These are phyloP conservation scores for Botrytis aclada DNA, from an alignment of 2,329 filamentous ascomycete species.

Conservation along the genomic window DNA sequence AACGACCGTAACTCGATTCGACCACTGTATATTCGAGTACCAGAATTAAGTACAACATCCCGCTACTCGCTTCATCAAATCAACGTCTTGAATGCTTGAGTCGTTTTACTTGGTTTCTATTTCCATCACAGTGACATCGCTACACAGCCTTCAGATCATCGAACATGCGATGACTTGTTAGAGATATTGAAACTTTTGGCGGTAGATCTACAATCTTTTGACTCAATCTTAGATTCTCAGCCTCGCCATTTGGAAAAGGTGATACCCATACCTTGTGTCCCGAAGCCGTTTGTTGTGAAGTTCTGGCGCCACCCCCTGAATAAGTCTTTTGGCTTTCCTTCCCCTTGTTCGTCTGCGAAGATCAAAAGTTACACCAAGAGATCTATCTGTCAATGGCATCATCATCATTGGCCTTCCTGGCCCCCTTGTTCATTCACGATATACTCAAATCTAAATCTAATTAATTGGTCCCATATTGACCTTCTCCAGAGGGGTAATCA, in stretches of 20 bases:
- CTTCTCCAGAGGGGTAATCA: not conserved
- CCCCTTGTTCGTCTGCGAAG: not conserved
- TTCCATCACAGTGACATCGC: not conserved
- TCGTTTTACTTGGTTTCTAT: not conserved
- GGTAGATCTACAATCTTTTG: constrained; percentile 1
- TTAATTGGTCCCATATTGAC: constrained; percentile 1
- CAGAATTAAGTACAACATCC: not conserved
- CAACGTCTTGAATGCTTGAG: not conserved
- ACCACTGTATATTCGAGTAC: not conserved
- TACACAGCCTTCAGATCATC: not conserved
- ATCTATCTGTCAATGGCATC: constrained; percentile 2
- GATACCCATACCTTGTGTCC: not conserved
- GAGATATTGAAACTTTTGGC: not conserved
- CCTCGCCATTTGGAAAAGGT: constrained; percentile 5
- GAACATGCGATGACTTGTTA: not conserved
- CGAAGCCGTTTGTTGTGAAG: not conserved
- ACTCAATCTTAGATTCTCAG: constrained; percentile 4
- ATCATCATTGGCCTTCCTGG: not conserved
- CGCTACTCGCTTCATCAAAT: not conserved
- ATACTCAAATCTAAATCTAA: constrained; percentile 6
- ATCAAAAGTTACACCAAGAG: not conserved
- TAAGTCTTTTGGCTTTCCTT: not conserved
- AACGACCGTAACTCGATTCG: not conserved
- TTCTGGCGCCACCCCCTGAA: constrained; percentile 16
- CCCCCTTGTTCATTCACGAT: not conserved